Percentiles rank a stretch among this genome's conserved stretches.
phyloP scores from a whole-genome alignment of 176 grass and related monocot species.

The Zea luxurians region DNA sequence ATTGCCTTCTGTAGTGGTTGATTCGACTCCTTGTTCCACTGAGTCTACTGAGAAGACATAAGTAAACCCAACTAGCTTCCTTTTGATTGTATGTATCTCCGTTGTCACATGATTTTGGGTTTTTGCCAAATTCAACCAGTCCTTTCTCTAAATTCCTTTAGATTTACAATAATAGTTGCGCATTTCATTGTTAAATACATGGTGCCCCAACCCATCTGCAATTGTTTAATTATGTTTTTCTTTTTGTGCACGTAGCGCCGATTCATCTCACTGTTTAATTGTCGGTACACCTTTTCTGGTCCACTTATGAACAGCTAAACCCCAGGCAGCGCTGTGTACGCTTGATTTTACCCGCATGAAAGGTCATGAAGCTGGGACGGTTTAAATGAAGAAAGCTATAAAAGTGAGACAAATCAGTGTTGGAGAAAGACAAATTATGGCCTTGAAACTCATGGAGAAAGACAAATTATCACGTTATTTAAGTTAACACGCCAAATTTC shows the following conservation, averaged over 20 bases:
- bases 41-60: neutral
- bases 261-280: neutral
- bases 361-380: neutral
- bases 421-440: neutral
- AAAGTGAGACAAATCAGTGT: neutral
- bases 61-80: constrained; percentile 2
- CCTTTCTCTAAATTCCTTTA: neutral
- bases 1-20: neutral
- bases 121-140: neutral
- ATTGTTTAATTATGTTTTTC: neutral
- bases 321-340: neutral
- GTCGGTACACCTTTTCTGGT: neutral
- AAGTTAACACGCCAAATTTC: neutral
- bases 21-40: neutral
- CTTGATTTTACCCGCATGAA: neutral
- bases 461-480: no score
- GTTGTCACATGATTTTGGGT: neutral
- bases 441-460: no score
- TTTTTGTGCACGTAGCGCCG: neutral
- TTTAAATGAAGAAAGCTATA: neutral
- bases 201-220: neutral
- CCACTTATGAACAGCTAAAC: neutral
- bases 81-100: neutral
- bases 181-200: neutral
- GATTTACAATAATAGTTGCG: neutral